Evolutionary conservation across 2,329 filamentous ascomycete genomes (phyloP), one percentile per base, ranked within the genome.

Genomic region (Ascocoryne sarcoides): DNA sequence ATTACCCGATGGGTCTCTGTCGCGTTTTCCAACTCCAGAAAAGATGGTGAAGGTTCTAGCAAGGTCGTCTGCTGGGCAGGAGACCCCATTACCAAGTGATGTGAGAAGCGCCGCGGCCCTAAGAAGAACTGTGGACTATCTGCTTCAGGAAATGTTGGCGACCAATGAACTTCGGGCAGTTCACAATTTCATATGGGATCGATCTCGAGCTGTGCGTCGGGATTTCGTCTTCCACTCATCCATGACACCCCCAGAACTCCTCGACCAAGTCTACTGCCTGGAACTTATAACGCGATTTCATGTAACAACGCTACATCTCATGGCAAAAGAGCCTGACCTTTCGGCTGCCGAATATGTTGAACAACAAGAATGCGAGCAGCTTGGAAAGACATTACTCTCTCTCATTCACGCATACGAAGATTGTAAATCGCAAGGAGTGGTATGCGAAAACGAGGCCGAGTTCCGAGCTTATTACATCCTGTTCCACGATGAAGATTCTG

Each of bases 271-370:
- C 8, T 77, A 79, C 52, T 76, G 76, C 28, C 64, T 82, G 16
- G 79, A 84, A 55, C 75, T 72, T 17, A 81, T 83, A 42, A 70
- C 75, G 10, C 70, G 79, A 38, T 82, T 83, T 43, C 79, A 84
- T 56, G 77, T 79, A 30, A 75, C 74, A 4, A 68, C 78, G 4
- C 63, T 82, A 5, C 79, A 84, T 55, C 67, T 80, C 31, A 66
- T 83, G 37, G 78, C 76, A 0, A 67, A 69, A 40, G 65, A 69
- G 14, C 7, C 12, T 26, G 75, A 69, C 8, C 68, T 74, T 34
- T 67, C 69, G 1, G 66, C 71, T 1, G 71, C 78, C 21, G 74
- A 75, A 42, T 82, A 81, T 51, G 75, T 75, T 4, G 74, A 79
- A 50, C 76, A 79, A 47, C 79, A 82, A 53, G 79, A 84, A 57